Evolutionary conservation across 2,329 filamentous ascomycete species (phyloP), one percentile per base, ranked within the genome.

Genomic region (Amauroascus verrucosus): DNA sequence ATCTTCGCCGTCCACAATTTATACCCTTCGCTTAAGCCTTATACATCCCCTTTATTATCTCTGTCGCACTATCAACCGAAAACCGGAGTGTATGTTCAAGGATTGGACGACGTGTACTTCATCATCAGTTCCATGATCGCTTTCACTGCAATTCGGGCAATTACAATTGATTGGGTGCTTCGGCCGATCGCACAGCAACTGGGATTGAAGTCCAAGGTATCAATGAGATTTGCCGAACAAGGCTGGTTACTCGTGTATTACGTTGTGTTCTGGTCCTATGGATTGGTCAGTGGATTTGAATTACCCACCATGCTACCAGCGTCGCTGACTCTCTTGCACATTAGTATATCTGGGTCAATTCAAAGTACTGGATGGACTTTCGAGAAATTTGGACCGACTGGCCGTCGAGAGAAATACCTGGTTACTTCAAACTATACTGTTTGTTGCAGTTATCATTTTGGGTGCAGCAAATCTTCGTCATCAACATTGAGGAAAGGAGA

Each of bases 381-480:
- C 74, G 76, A 56, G 82, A 85, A 54, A 77, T 97, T 41, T 98
- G 91, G 90, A 80, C 82, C 30, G 77, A 83, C 64, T 97, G 88
- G 83, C 93, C 93, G 0, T 77, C 81, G 60, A 81, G 89, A 48
- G 83, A 93, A 64, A 76, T 94, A 55, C 75, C 76, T 14, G 83
- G 84, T 7, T 69, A 87, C 11, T 81, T 86, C 72, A 97, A 97
- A 74, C 82, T 80, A 69, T 98, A 98, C 70, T 87, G 95, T 63
- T 77, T 98, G 30, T 84, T 84, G 13, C 90, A 97, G 68, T 86
- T 90, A 71, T 84, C 85, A 22, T 97, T 96, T 70, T 96, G 88
- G 85, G 70, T 96, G 46, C 91, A 97, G 72, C 90, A 95, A 72
- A 86, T 97, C 59, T 75, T 96, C 30, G 88, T 96, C 54, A 88